phyloP scores from a whole-genome alignment of 129 eudicot species.

The Kitagawia praeruptora region DNA sequence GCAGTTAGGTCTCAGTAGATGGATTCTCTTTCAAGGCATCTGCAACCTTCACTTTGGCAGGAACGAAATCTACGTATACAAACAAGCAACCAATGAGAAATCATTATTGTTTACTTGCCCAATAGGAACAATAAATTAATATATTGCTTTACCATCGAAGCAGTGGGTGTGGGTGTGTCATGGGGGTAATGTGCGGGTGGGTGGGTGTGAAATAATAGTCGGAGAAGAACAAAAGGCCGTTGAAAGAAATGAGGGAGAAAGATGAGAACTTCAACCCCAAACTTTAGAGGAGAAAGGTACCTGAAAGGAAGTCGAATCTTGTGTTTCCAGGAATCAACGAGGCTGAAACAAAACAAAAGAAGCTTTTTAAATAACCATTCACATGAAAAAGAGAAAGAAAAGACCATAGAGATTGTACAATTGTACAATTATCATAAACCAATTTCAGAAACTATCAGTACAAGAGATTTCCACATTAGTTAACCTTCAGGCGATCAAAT shows the following conservation, averaged over 20 bases:
- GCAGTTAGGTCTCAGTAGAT: constrained; percentile 27
- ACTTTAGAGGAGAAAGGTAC: constrained; percentile 18
- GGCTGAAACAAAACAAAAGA: constrained; percentile 41
- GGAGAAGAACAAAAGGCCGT: neutral
- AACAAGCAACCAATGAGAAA: neutral
- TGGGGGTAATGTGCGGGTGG: neutral
- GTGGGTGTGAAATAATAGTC: neutral
- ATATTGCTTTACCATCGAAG: neutral
- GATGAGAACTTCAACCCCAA: neutral
- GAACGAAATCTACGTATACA: constrained; percentile 55
- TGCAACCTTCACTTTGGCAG: constrained; percentile 76
- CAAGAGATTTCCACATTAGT: neutral
- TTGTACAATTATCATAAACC: neutral
- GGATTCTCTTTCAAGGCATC: constrained; percentile 51
- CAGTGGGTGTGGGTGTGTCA: neutral
- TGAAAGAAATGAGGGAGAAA: neutral
- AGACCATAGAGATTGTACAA: neutral
- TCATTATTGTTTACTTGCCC: neutral
- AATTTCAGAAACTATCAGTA: neutral
- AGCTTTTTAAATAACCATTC: neutral
- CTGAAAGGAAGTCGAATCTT: constrained; percentile 77
- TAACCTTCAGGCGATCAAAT: neutral
- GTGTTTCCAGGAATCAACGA: constrained; percentile 39
- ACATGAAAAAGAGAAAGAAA: neutral
- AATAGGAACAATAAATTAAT: neutral